A percentile compares a stretch with the other conserved stretches of the same genome.
Conservation (phyloP, 2,329 filamentous ascomycete species). For the Paraphoma sp. region DNA sequence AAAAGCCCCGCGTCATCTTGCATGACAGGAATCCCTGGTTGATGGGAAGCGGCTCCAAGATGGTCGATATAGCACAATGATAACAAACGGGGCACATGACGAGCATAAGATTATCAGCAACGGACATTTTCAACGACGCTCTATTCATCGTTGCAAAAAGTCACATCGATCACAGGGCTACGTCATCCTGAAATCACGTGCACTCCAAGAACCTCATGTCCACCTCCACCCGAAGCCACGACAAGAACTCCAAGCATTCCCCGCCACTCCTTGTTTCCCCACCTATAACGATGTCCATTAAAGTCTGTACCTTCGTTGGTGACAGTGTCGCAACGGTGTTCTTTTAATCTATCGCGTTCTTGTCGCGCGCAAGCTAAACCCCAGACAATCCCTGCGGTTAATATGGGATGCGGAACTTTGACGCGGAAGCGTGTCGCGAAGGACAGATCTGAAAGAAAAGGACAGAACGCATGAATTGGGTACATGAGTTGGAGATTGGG, state of each 20-base stretch:
- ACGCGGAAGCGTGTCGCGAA: slow-evolving; percentile 7
- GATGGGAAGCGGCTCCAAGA: background rate
- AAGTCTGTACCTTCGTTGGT: background rate
- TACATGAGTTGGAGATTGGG: background rate
- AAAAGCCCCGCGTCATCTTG: background rate
- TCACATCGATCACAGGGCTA: too few species aligned
- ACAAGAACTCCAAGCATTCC: too few species aligned
- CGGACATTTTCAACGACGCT: too few species aligned
- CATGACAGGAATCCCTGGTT: background rate
- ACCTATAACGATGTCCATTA: background rate
- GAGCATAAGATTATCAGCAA: too few species aligned
- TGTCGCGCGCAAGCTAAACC: slow-evolving; percentile 8
- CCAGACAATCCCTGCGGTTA: slow-evolving; percentile 15
- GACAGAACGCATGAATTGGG: slow-evolving; percentile 17
- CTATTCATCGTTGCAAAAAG: too few species aligned
- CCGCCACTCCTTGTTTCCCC: too few species aligned
- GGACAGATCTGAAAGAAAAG: slow-evolving; percentile 12
- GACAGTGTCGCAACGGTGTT: slow-evolving; percentile 16
- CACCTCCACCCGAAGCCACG: background rate
- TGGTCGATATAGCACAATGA: background rate
- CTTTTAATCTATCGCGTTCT: slow-evolving; percentile 27
- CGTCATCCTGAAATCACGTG: too few species aligned
- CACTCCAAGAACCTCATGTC: background rate
- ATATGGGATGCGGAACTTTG: slow-evolving; percentile 22
- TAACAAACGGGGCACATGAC: too few species aligned